Percentiles rank a stretch among this genome's conserved stretches.
These are phyloP conservation scores for Arthrobotrys sphaeroides DNA, from an alignment of 2,329 filamentous ascomycete genomes.

Conservation along the genomic window DNA sequence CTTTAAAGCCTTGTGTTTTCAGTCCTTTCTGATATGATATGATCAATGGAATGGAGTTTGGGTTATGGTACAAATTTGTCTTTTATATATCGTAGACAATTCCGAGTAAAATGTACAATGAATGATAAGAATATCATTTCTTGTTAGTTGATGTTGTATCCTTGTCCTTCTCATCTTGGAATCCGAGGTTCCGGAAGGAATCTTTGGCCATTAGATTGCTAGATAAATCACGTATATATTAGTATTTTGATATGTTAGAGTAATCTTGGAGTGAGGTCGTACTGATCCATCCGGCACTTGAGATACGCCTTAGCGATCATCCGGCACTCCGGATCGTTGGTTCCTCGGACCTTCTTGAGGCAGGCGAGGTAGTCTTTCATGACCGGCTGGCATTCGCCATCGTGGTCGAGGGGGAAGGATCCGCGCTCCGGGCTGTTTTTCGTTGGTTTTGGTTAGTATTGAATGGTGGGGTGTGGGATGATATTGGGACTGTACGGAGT, in stretches of 20 bases:
- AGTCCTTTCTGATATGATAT: not conserved
- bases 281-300: conserved; percentile 93
- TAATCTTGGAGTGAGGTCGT: conserved; percentile 43
- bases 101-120: not conserved
- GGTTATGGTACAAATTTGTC: not conserved
- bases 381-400: conserved; percentile 90
- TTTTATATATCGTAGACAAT: not conserved
- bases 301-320: conserved; percentile 87
- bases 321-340: conserved; percentile 87
- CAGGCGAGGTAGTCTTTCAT: conserved; percentile 88
- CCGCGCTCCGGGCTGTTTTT: conserved; percentile 81
- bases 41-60: conserved; percentile 12
- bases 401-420: conserved; percentile 95
- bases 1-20: not conserved
- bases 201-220: conserved; percentile 97
- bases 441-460: not conserved
- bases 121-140: not conserved
- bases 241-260: not conserved
- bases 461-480: not conserved
- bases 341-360: conserved; percentile 82
- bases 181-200: conserved; percentile 92
- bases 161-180: conserved; percentile 65
- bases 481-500: conserved; percentile 54
- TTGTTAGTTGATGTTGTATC: not conserved
- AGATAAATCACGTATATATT: not conserved